Conservation (phyloP, 176 grass and related monocot species). For the Guadua angustifolia region DNA sequence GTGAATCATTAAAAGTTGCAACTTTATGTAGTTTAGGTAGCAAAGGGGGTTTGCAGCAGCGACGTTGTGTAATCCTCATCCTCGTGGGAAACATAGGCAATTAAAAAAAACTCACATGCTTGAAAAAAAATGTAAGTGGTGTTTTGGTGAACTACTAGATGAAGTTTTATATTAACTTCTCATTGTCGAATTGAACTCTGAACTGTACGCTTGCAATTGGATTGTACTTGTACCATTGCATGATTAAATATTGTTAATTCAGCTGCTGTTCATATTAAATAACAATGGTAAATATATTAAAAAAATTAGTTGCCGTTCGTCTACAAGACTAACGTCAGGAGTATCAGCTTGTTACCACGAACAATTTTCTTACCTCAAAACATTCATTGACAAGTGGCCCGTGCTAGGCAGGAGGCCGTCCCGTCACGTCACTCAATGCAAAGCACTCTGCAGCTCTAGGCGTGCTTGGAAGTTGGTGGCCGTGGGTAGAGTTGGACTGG, state of each 20-base stretch:
- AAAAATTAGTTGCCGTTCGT: neutral
- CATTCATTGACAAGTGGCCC: neutral
- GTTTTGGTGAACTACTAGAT: constrained; percentile 15
- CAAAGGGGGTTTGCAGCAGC: neutral
- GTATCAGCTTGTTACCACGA: no score
- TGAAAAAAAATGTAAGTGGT: neutral
- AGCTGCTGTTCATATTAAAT: neutral
- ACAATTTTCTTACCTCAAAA: neutral
- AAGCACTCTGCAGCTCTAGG: no score
- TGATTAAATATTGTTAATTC: neutral
- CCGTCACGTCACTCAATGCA: no score
- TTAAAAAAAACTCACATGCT: neutral
- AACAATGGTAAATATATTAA: no score
- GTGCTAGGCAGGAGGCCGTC: no score
- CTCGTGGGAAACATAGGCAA: neutral
- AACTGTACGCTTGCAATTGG: neutral
- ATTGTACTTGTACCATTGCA: neutral
- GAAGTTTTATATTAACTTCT: neutral
- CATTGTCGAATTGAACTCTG: constrained; percentile 11
- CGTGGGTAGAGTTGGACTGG: no score
- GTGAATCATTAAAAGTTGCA: neutral
- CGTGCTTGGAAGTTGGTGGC: no score
- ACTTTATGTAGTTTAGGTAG: constrained; percentile 29
- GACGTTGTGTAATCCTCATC: neutral
- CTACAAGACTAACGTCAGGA: neutral